Evolutionary conservation across 139 green algal species (phyloP).

Genomic region (Tetraselmis striata): DNA sequence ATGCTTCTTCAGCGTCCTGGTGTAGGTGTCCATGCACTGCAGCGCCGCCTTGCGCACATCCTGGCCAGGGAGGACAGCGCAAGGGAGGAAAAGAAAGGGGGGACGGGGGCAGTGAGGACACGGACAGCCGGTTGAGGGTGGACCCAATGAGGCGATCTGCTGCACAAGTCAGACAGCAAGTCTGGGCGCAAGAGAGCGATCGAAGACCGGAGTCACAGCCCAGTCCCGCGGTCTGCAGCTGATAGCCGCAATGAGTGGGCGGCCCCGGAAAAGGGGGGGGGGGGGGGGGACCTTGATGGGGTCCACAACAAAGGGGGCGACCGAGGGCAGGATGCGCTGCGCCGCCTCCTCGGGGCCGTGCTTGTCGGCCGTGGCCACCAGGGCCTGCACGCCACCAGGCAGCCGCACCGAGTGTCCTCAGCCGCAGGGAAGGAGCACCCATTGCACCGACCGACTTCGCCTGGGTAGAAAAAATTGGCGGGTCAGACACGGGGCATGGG

Average conservation of each 20-base stretch:
- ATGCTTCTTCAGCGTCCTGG: conserved; percentile 26
- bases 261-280: too few species aligned
- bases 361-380: conserved; percentile 61
- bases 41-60: conserved; percentile 21
- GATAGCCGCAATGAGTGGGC: too few species aligned
- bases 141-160: too few species aligned
- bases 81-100: background rate
- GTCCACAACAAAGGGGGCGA: conserved; percentile 76
- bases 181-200: too few species aligned
- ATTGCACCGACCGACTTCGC: too few species aligned
- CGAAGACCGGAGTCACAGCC: too few species aligned
- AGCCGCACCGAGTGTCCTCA: conserved; percentile 20
- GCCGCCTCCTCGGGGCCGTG: conserved; percentile 72
- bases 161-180: too few species aligned
- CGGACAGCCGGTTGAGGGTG: too few species aligned
- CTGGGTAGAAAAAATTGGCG: too few species aligned
- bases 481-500: background rate
- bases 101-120: too few species aligned
- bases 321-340: conserved; percentile 64
- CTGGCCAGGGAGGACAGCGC: conserved; percentile 5
- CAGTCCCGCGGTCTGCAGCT: too few species aligned
- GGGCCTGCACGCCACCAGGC: conserved; percentile 45
- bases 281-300: conserved; percentile 51
- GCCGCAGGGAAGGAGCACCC: too few species aligned
- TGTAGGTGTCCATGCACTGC: conserved; percentile 42